Conservation (phyloP, 2,329 filamentous ascomycete species). For the Talaromyces sp. region DNA sequence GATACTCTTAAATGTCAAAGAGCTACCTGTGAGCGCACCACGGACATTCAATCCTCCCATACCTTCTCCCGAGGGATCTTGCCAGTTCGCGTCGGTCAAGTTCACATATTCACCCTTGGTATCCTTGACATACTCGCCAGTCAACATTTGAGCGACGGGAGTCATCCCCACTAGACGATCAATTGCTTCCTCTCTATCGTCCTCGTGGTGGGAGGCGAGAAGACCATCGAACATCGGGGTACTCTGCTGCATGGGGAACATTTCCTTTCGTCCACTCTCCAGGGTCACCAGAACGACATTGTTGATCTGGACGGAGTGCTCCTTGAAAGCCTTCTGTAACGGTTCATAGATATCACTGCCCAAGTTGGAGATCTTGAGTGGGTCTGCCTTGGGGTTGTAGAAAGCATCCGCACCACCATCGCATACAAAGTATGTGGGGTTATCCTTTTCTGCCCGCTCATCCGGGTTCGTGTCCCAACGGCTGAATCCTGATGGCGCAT, state of each 20-base stretch:
- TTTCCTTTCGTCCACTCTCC: slow-evolving; percentile 46
- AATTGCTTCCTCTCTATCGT: slow-evolving; percentile 26
- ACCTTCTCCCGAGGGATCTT: slow-evolving; percentile 17
- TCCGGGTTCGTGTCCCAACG: slow-evolving; percentile 30
- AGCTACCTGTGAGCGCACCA: slow-evolving; percentile 42
- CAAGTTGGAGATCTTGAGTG: slow-evolving; percentile 43
- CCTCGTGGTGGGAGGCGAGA: slow-evolving; percentile 30
- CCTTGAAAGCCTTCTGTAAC: slow-evolving; percentile 32
- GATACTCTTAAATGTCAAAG: slow-evolving; percentile 44
- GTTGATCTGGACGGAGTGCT: slow-evolving; percentile 38
- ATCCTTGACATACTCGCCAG: slow-evolving; percentile 39
- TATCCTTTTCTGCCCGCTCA: slow-evolving; percentile 20
- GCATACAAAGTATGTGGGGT: slow-evolving; percentile 20
- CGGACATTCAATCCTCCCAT: slow-evolving; percentile 42
- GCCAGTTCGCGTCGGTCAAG: slow-evolving; percentile 25
- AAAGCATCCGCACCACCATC: slow-evolving; percentile 17
- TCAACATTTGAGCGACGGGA: slow-evolving; percentile 37
- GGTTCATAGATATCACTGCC: slow-evolving; percentile 34
- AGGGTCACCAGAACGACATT: slow-evolving; percentile 43
- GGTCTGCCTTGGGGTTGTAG: slow-evolving; percentile 40
- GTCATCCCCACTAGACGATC: slow-evolving; percentile 34
- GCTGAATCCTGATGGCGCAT: slow-evolving; percentile 33
- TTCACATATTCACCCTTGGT: slow-evolving; percentile 29
- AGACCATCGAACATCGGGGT: slow-evolving; percentile 38
- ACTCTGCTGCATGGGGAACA: slow-evolving; percentile 43